phyloP scores from a whole-genome alignment of 192 early-diverging fungal species.

The Coemansia guatemalensis region DNA sequence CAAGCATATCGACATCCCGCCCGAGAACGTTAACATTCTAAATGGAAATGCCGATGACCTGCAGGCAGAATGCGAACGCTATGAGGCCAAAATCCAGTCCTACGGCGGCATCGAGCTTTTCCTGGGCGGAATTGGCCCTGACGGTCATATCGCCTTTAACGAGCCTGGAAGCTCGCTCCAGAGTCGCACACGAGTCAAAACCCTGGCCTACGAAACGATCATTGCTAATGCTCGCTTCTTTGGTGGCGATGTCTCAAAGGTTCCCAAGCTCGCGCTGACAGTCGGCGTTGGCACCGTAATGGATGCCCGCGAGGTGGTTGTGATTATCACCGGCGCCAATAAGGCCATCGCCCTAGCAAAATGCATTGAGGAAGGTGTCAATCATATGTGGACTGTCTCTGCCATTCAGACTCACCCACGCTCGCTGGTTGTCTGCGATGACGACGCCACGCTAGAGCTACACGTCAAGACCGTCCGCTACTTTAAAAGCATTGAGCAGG shows the following conservation, averaged over 20 bases:
- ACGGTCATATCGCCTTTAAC: conserved; percentile 92
- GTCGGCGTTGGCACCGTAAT: conserved; percentile 88
- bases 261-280: conserved; percentile 84
- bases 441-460: conserved; percentile 84
- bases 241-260: conserved; percentile 77
- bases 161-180: conserved; percentile 83
- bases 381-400: conserved; percentile 90
- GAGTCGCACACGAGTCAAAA: conserved; percentile 82
- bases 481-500: conserved; percentile 86
- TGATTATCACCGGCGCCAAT: conserved; percentile 85
- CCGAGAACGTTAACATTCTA: conserved; percentile 82
- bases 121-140: conserved; percentile 86
- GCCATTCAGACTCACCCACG: conserved; percentile 81
- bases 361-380: conserved; percentile 80
- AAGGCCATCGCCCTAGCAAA: conserved; percentile 82
- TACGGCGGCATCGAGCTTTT: conserved; percentile 87
- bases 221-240: conserved; percentile 86
- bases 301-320: conserved; percentile 81
- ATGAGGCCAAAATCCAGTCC: conserved; percentile 75
- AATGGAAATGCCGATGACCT: conserved; percentile 82
- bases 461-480: conserved; percentile 90
- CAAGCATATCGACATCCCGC: conserved; percentile 81
- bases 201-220: conserved; percentile 85
- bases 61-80: conserved; percentile 75
- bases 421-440: conserved; percentile 82